Conservation (phyloP, 2,329 filamentous ascomycete genomes). For the Alternaria panax region DNA sequence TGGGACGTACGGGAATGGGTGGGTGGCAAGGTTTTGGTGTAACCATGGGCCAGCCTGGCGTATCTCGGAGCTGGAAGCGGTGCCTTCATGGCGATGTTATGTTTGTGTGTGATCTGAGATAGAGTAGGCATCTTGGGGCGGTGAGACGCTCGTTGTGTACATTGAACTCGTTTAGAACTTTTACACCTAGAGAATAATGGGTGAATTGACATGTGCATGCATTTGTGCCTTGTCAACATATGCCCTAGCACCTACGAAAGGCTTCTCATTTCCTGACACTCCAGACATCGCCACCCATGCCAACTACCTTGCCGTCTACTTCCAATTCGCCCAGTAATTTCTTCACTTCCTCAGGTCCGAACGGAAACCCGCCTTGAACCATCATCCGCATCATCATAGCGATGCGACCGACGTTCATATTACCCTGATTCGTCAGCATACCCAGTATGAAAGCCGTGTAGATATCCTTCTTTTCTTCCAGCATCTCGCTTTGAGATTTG, state of each 20-base stretch:
- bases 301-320: conserved; percentile 38
- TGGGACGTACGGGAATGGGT: neutral
- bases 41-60: too few species aligned
- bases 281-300: conserved; percentile 44
- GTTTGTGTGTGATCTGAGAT: neutral
- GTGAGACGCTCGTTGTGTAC: neutral
- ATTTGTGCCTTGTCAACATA: neutral
- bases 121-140: neutral
- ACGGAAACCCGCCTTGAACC: conserved; percentile 85
- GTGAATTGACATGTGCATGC: neutral
- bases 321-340: conserved; percentile 80
- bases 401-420: conserved; percentile 83
- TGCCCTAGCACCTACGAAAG: neutral
- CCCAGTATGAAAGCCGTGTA: conserved; percentile 93
- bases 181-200: neutral
- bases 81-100: too few species aligned
- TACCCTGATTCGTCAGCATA: conserved; percentile 92
- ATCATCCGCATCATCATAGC: conserved; percentile 96
- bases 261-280: conserved; percentile 34
- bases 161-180: neutral
- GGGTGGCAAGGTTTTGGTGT: neutral
- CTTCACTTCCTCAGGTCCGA: conserved; percentile 85
- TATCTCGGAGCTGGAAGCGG: too few species aligned
- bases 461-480: conserved; percentile 73
- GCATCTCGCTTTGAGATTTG: conserved; percentile 63